These are phyloP conservation scores for Naematelia encephala DNA, from an alignment of 768 basidiomycete genomes.

Conservation along the genomic window DNA sequence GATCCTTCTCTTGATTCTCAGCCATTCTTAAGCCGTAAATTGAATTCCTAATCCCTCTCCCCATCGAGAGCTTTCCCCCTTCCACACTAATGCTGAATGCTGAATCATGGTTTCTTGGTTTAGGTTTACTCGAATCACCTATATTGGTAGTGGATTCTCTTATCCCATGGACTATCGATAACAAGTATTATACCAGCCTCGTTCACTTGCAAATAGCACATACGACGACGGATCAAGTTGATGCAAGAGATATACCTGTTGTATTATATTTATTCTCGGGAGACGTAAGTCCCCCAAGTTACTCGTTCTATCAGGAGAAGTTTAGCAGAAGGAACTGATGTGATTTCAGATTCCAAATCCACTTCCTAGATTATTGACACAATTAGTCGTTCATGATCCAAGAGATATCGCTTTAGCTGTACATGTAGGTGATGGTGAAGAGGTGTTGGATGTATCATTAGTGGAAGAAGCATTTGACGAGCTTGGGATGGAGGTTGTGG, in stretches of 20 bases:
- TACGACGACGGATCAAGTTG: background rate
- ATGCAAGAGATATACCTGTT: conserved; percentile 19
- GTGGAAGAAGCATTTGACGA: conserved; percentile 22
- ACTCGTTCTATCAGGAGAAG: background rate
- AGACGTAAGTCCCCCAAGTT: conserved; percentile 24
- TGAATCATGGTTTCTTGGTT: background rate
- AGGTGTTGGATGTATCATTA: background rate
- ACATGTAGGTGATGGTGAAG: background rate
- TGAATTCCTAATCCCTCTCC: background rate
- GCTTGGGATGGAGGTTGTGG: conserved; percentile 21
- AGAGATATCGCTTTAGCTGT: conserved; percentile 39
- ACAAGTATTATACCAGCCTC: conserved; percentile 44
- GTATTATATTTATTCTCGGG: conserved; percentile 28
- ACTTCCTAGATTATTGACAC: conserved; percentile 21
- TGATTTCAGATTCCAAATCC: conserved; percentile 17
- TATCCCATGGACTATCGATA: conserved; percentile 36
- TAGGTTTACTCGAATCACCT: background rate
- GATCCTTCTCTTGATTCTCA: conserved; percentile 13
- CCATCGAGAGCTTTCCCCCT: no score
- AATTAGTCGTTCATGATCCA: conserved; percentile 16
- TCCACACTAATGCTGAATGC: no score
- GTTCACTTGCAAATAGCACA: background rate
- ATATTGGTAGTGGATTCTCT: background rate
- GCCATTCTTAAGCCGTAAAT: conserved; percentile 28
- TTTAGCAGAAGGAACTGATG: conserved; percentile 1